Evolutionary conservation across 2,329 filamentous ascomycete species (phyloP), one percentile per base, ranked within the genome.

Genomic region (Aspergillus aculeatus): DNA sequence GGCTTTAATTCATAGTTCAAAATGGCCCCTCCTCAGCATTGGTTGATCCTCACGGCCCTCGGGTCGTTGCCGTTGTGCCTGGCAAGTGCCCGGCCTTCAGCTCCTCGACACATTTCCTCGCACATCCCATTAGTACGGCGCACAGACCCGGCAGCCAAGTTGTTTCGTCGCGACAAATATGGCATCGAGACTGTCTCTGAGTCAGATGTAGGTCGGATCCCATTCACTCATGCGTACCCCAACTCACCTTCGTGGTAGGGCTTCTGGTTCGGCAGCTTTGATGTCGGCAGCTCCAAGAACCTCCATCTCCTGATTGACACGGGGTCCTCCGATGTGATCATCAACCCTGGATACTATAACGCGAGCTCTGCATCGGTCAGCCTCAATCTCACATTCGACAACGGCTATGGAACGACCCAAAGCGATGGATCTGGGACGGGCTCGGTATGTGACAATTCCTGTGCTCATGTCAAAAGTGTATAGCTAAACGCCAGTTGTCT

Each of bases 231-330:
- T 21, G 14, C 12, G 16, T 26, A 26, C 23, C 29, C n/a, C 48
- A 19, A 38, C 19, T 56, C 32, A 12, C 47, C 29, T 1, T 10
- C 7, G 26, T 29, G 5, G 12, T 14, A 56, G 54, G 54, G 54
- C 11, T 56, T 56, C 31, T 56, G 54, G 54, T 56, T 56, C 23
- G 54, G 29, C 24, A 56, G 48, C 21, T 47, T 56, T 11, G 31
- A 56, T 24, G 26, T 29, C 7, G 26, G 26, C 26, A 29, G 26
- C 26, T 29, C 26, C 26, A 29, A 29, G 7, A 29, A 9, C 26
- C 26, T 29, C 26, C 26, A 29, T 29, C 26, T 29, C 26, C 26
- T 29, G 2, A 29, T 29, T 9, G 26, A 29, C 26, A 29, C 26
- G 9, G 26, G 26, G 2, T 29, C 26, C 26, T 29, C 26, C 26